Conservation (phyloP, 2,329 filamentous ascomycete genomes). For the Aspergillus tubingensis region DNA sequence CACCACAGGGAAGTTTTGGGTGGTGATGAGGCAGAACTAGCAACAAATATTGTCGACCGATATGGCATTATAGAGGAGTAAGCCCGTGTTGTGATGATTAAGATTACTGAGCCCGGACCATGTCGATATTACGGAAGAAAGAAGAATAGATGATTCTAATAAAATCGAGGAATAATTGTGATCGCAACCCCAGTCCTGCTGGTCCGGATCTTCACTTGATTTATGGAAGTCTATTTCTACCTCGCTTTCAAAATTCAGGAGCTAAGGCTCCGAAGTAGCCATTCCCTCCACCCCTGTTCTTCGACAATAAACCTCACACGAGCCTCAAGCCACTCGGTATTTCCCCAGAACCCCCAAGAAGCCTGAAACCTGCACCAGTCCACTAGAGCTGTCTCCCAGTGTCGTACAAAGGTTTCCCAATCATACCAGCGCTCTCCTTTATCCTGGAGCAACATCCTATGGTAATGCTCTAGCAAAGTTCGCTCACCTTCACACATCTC, state of each 20-base stretch:
- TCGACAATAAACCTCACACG: slow-evolving; percentile 54
- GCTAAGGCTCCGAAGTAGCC: slow-evolving; percentile 37
- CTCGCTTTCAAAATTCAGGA: no score
- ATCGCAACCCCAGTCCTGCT: no score
- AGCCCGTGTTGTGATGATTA: no score
- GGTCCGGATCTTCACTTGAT: no score
- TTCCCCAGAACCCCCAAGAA: slow-evolving; percentile 64
- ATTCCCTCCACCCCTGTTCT: slow-evolving; percentile 50
- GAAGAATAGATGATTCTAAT: no score
- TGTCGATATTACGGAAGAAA: no score
- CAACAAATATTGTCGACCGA: accelerated
- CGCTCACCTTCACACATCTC: slow-evolving; percentile 55
- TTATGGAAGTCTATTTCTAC: no score
- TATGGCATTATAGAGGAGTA: no score
- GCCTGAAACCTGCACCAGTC: slow-evolving; percentile 67
- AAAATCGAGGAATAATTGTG: no score
- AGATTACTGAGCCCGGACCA: no score
- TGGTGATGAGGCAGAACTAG: no score
- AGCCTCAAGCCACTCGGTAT: slow-evolving; percentile 60
- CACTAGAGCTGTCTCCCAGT: slow-evolving; percentile 68
- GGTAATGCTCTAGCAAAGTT: slow-evolving; percentile 55
- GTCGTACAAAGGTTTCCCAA: slow-evolving; percentile 57
- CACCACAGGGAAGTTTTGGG: no score
- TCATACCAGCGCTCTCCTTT: slow-evolving; percentile 46
- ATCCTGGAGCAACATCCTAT: slow-evolving; percentile 14